Evolutionary conservation across 108 stramenopile genomes (phyloP), one percentile per base, ranked within the genome.

Genomic region (Cyclotella sp.): DNA sequence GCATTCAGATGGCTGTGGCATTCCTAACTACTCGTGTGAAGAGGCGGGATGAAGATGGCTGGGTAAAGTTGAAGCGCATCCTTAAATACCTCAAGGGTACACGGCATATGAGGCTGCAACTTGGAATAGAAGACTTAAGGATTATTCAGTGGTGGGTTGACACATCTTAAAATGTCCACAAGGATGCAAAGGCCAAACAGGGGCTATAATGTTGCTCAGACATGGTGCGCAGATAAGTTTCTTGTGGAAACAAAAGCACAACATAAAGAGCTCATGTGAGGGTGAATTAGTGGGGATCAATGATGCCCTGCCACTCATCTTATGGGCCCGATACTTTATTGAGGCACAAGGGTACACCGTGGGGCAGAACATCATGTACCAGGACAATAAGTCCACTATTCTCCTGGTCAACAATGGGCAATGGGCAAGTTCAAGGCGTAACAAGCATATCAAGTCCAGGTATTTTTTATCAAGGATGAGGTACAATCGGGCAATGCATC

Each of bases 11-110:
- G 3, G 40, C 39, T 41, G 61, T 63, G 16, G 61, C 61, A 0
- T 63, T 63, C 21, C 61, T 63, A 12, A 63, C 61, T 19, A 63
- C 11, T 11, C 28, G 30, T 34, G 61, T 63, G 12, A 63, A 39
- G 34, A 15, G 34, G 40, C 61, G 8, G 11, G 61, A 42, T 40
- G 12, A 15, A 41, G 61, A 63, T 42, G 39, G 40, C 34, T 41
- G 61, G 61, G 30, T 1, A 7, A 63, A 63, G 21, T 30, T 63
- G 16, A 22, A 58, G 15, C 15, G 61, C 4, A 34, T 34, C 16
- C 39, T 34, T 13, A 15, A 18, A 9, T 41, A 63, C 40, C 15
- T 34, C 9, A 63, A 41, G 0, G 39, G 61, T 41, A 63, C 39
- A 7, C 16, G 9, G 34, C 14, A 63, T 8, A 39, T 63, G 15